Base-by-base conservation (phyloP, 805 yeast genomes). In the Suhomyces emberorum region DNA sequence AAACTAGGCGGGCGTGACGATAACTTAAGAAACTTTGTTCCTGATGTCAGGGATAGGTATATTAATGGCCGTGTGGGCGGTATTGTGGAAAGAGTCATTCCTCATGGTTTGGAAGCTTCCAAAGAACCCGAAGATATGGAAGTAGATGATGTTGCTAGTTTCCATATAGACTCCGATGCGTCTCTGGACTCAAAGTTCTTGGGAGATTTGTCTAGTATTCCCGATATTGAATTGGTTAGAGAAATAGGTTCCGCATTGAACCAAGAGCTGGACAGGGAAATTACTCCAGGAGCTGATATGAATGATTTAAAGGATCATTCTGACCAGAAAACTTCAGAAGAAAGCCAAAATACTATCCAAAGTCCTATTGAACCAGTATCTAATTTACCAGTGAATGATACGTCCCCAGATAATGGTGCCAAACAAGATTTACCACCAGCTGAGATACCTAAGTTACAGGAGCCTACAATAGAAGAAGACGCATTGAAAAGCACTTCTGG, bases 11-110 rank as follows among this genome's bases (percentile, higher is more conserved):
- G 21, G 39, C 69, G 41, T 25, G 50, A 19, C 22, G 34, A n/a
- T 11, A 22, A 23, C 27, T 17, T 32, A 18, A 42, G 48, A 28
- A 14, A 14, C 12, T 57, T 63, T 38, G 36, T 44, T 19, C 62
- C 66, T 9, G 44, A 50, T 25, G 50, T 54, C 10, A 44, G 77
- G 33, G 77, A 72, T 30, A 46, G 47, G 5, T 72, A 70, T 42
- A 51, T 69, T 16, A 60, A 61, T 24, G 61, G 66, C 11, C 70
- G 69, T 38, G 54, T 72, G 3, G 34, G 49, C 2, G 57, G 61
- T 38, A 44, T 69, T 18, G 44, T 69, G 20, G 54, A 59, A 25
- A 37, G 39, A 14, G 24, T 41, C 4, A 44, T 41, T 5, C 14
- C 8, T 5, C 6, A 23, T n/a, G n/a, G 26, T 11, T 7, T 7